Percentiles rank a stretch among this genome's conserved stretches.
Evolutionary conservation across 208 protist genomes (phyloP).

Genomic region (Angomonas desouzai): DNA sequence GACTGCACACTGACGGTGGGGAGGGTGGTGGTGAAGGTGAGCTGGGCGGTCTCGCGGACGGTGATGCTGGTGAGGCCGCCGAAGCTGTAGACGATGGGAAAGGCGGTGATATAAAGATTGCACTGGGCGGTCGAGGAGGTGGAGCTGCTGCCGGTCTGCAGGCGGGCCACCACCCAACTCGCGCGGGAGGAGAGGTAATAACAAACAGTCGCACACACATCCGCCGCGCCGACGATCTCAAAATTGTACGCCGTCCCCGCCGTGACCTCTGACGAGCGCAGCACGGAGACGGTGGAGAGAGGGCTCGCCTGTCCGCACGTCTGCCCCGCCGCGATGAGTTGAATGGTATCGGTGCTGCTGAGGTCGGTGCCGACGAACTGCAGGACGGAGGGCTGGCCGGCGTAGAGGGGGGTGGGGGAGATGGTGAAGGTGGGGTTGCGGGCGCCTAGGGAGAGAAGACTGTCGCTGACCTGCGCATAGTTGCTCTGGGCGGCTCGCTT

Average conservation of each 20-base stretch:
- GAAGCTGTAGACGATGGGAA: conserved; percentile 52
- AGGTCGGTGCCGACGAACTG: conserved; percentile 56
- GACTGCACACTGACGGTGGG: conserved; percentile 19
- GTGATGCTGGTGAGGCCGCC: conserved; percentile 21
- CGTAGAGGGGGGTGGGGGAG: conserved; percentile 53
- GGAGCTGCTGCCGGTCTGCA: conserved; percentile 13
- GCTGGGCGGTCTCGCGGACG: conserved; percentile 50
- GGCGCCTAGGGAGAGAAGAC: conserved; percentile 28
- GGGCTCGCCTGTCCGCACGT: conserved; percentile 24
- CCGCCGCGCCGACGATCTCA: conserved; percentile 49
- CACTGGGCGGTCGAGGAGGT: conserved; percentile 29
- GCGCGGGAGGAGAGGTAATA: conserved; percentile 42
- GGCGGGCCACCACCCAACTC: conserved; percentile 48
- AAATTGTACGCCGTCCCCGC: conserved; percentile 46
- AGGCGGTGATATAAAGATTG: conserved; percentile 60
- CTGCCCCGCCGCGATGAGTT: conserved; percentile 34
- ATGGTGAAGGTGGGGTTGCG: conserved; percentile 78
- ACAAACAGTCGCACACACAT: conserved; percentile 67
- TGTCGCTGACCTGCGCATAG: conserved; percentile 52
- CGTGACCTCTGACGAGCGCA: conserved; percentile 30
- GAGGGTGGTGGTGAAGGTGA: conserved; percentile 41
- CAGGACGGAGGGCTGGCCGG: conserved; percentile 54
- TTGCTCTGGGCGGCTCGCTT: conserved; percentile 40
- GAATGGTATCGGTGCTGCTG: conserved; percentile 37
- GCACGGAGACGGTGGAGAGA: conserved; percentile 25